phyloP scores from a whole-genome alignment of 2,329 filamentous ascomycete genomes.

The Fusarium musae region DNA sequence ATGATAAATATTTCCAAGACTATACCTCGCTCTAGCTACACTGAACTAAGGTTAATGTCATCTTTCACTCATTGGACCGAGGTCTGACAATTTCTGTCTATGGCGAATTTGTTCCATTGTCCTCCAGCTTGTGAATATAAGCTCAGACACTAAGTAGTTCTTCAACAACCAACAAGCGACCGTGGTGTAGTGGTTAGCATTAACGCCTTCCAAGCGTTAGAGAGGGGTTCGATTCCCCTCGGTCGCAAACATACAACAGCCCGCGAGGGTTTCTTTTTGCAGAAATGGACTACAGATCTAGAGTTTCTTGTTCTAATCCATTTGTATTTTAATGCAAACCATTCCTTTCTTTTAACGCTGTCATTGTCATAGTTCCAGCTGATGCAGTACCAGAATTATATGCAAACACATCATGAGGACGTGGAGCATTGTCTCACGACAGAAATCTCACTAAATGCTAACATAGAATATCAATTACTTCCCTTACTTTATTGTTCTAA shows the following conservation, averaged over 20 bases:
- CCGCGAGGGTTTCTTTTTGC: background rate
- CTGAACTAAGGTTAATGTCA: rapidly evolving
- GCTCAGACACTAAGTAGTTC: rapidly evolving
- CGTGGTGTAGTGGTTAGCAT: slow-evolving; percentile 33
- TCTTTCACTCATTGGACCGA: background rate
- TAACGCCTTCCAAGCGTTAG: slow-evolving; percentile 32
- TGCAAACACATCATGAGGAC: background rate
- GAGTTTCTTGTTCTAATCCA: rapidly evolving
- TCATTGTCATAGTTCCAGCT: background rate
- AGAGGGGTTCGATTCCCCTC: slow-evolving; percentile 31
- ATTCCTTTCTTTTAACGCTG: background rate
- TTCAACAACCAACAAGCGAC: background rate
- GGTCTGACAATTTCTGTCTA: rapidly evolving
- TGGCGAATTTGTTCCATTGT: rapidly evolving
- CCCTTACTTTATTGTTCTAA: rapidly evolving
- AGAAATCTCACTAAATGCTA: rapidly evolving
- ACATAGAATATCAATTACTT: rapidly evolving
- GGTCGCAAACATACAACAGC: background rate
- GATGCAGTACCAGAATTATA: too few species aligned
- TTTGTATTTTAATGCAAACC: rapidly evolving
- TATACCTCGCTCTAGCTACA: rapidly evolving
- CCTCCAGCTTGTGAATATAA: rapidly evolving
- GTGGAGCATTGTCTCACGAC: rapidly evolving
- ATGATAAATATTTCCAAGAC: rapidly evolving
- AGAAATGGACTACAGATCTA: rapidly evolving